A percentile compares a stretch with the other conserved stretches of the same genome.
phyloP scores from a whole-genome alignment of 768 basidiomycete genomes.

The Suillus clintonianus region DNA sequence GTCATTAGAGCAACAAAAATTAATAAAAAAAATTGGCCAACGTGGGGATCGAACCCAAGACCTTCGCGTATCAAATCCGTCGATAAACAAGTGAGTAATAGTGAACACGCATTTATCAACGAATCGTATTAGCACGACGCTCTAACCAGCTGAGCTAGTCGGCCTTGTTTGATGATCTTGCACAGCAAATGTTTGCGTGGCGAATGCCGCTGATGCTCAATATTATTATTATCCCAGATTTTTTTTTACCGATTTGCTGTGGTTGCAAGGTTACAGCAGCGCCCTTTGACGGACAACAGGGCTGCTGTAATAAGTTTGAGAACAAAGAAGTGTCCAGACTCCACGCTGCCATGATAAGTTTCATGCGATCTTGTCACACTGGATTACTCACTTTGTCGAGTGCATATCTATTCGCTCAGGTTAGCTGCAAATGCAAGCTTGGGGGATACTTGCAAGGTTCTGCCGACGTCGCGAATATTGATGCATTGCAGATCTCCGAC shows the following conservation, averaged over 20 bases:
- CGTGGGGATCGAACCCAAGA: constrained; percentile 73
- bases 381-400: too few relatives aligned
- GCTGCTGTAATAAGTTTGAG: too few relatives aligned
- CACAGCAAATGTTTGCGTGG: too few relatives aligned
- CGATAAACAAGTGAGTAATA: background rate
- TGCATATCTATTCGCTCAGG: too few relatives aligned
- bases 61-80: constrained; percentile 50
- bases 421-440: background rate
- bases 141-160: constrained; percentile 95
- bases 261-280: too few relatives aligned
- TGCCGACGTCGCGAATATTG: background rate
- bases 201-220: too few relatives aligned
- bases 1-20: background rate
- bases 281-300: too few relatives aligned
- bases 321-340: too few relatives aligned
- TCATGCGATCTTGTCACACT: too few relatives aligned
- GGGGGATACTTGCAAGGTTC: background rate
- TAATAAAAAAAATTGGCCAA: constrained; percentile 55
- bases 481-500: background rate
- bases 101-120: background rate
- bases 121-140: constrained; percentile 69
- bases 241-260: too few relatives aligned
- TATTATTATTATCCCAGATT: too few relatives aligned
- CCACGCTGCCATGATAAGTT: too few relatives aligned
- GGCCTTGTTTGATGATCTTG: constrained; percentile 41